Evolutionary conservation across 2,329 filamentous ascomycete genomes (phyloP).

Genomic region (Graphium sp.): DNA sequence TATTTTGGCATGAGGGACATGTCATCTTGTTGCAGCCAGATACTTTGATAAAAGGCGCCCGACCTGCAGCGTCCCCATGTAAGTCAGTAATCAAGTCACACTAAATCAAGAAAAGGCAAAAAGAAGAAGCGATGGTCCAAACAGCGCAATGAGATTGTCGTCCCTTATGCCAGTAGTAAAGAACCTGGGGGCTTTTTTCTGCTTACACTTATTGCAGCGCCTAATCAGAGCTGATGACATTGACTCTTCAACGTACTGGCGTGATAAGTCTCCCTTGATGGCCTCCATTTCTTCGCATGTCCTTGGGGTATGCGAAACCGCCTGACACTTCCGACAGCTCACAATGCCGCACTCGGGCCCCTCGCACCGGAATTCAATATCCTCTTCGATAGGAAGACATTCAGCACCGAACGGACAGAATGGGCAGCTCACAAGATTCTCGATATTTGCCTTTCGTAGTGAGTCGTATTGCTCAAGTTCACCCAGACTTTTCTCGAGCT

Average conservation of each 20-base stretch:
- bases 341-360: constrained; percentile 45
- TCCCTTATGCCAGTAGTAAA: too few species aligned
- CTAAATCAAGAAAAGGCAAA: too few species aligned
- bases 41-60: constrained; percentile 60
- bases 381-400: constrained; percentile 45
- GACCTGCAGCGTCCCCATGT: constrained; percentile 21
- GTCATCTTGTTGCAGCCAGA: constrained; percentile 72
- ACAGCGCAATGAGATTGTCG: too few species aligned
- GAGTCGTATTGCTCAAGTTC: constrained; percentile 54
- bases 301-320: constrained; percentile 53
- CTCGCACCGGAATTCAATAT: constrained; percentile 60
- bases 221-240: constrained; percentile 69
- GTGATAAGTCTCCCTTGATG: constrained; percentile 41
- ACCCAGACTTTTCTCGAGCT: constrained; percentile 44
- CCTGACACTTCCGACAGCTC: constrained; percentile 52
- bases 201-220: constrained; percentile 48
- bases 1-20: constrained; percentile 39
- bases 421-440: constrained; percentile 59
- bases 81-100: too few species aligned
- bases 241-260: constrained; percentile 63
- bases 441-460: constrained; percentile 51
- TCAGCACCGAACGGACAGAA: constrained; percentile 72
- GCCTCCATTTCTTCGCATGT: constrained; percentile 50
- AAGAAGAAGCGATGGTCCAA: too few species aligned
- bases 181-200: constrained; percentile 3